Percentiles rank a stretch among this genome's conserved stretches.
Evolutionary conservation across 2,329 filamentous ascomycete species (phyloP).

Genomic region (Claviceps digitariae): DNA sequence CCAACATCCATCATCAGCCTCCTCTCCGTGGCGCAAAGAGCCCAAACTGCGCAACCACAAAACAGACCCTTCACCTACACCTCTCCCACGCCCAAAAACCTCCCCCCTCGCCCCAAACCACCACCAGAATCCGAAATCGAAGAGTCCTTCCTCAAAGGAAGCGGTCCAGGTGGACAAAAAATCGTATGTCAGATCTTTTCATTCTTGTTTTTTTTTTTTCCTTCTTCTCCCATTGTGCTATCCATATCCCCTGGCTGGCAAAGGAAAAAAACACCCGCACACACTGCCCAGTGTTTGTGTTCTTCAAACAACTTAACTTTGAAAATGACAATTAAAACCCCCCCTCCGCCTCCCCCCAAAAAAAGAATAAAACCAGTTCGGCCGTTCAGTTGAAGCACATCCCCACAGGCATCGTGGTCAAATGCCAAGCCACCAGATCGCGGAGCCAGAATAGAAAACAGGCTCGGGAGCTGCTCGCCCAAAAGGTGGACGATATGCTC

Average conservation of each 20-base stretch:
- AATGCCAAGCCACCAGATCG: constrained; percentile 83
- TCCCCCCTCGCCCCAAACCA: constrained; percentile 62
- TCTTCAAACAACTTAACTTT: too few relatives aligned
- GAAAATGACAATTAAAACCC: background rate
- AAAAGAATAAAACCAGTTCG: constrained; percentile 96
- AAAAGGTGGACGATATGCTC: constrained; percentile 56
- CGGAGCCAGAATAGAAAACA: constrained; percentile 77
- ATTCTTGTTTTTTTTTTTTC: too few relatives aligned
- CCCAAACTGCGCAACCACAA: background rate
- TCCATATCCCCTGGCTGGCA: too few relatives aligned
- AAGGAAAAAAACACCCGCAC: too few relatives aligned
- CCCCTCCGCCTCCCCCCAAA: too few relatives aligned
- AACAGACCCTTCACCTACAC: constrained; percentile 19
- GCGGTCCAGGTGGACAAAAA: constrained; percentile 88
- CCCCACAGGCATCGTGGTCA: constrained; percentile 84
- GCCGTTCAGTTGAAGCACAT: constrained; percentile 86
- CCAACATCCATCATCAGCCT: background rate
- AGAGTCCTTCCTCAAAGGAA: constrained; percentile 79
- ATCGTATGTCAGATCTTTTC: constrained; percentile 43
- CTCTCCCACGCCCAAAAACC: constrained; percentile 26
- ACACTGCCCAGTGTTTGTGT: too few relatives aligned
- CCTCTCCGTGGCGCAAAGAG: background rate
- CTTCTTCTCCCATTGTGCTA: too few relatives aligned
- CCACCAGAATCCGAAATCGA: constrained; percentile 68
- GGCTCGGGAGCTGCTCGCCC: constrained; percentile 63